Evolutionary conservation across 345 rosid species (phyloP).

Genomic region (Lumnitzera littorea): DNA sequence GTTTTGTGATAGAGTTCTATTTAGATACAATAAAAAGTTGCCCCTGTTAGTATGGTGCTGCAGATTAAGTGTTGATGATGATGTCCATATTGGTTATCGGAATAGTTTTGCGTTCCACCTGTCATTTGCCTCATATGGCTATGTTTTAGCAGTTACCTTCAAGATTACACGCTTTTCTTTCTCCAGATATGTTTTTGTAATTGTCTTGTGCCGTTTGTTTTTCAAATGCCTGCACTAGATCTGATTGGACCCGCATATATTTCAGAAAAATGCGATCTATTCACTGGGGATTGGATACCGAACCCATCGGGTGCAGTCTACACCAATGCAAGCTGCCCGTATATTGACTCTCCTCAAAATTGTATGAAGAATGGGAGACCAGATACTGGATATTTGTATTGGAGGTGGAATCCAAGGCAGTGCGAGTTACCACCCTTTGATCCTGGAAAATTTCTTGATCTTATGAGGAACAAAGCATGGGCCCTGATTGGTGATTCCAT

Average conservation of each 20-base stretch:
- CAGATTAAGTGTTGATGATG: too few species aligned
- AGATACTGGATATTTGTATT: conserved; percentile 66
- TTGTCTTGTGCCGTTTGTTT: background rate
- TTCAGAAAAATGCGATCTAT: conserved; percentile 28
- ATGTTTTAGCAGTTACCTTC: too few species aligned
- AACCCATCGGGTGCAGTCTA: conserved; percentile 67
- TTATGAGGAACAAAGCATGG: conserved; percentile 79
- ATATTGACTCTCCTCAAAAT: conserved; percentile 80
- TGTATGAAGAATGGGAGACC: conserved; percentile 90
- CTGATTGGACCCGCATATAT: background rate
- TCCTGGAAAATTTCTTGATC: conserved; percentile 50
- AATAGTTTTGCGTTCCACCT: too few species aligned
- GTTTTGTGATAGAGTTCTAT: too few species aligned
- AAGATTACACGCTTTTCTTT: background rate
- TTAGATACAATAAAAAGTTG: too few species aligned
- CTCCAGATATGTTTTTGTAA: background rate
- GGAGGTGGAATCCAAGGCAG: conserved; percentile 81
- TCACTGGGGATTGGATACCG: conserved; percentile 79
- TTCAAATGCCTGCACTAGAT: background rate
- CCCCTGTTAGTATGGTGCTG: too few species aligned
- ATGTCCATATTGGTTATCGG: too few species aligned
- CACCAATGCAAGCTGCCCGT: conserved; percentile 57
- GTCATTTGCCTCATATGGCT: too few species aligned
- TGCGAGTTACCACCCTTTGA: conserved; percentile 70
- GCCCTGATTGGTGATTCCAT: conserved; percentile 88